Percentiles rank a stretch among this genome's conserved stretches.
These are phyloP conservation scores for Nicotiana otophora DNA, from an alignment of 257 asterid species.

Conservation along the genomic window DNA sequence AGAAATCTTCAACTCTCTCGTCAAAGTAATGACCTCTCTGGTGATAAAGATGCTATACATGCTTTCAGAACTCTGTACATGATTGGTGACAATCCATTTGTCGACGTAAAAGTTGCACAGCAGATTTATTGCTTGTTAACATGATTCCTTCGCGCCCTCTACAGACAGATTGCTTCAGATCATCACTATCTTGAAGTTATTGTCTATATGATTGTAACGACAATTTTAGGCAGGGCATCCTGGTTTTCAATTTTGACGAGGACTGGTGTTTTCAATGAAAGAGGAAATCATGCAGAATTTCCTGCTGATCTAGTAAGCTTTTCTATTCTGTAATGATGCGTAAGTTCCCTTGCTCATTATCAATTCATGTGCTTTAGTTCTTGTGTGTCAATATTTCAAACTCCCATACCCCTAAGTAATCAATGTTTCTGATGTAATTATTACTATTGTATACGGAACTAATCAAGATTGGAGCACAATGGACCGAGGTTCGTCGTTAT, in stretches of 20 bases:
- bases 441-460: not conserved
- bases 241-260: constrained; percentile 68
- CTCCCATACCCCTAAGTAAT: not conserved
- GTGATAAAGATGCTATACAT: too few relatives aligned
- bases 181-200: too few relatives aligned
- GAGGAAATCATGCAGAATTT: constrained; percentile 28
- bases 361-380: not conserved
- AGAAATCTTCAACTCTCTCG: too few relatives aligned
- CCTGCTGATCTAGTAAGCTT: constrained; percentile 35
- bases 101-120: too few relatives aligned
- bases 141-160: too few relatives aligned
- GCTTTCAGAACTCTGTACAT: too few relatives aligned
- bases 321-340: not conserved
- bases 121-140: too few relatives aligned
- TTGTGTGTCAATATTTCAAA: not conserved
- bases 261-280: constrained; percentile 56
- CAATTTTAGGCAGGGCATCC: constrained; percentile 52
- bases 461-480: too few relatives aligned
- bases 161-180: too few relatives aligned
- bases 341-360: not conserved
- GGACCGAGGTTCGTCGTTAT: too few relatives aligned
- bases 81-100: too few relatives aligned
- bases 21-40: too few relatives aligned
- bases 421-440: not conserved
- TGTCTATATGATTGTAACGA: not conserved